These are phyloP conservation scores for Paraurostyla sp. DNA, from an alignment of 73 alveolate genomes.

Conservation along the genomic window DNA sequence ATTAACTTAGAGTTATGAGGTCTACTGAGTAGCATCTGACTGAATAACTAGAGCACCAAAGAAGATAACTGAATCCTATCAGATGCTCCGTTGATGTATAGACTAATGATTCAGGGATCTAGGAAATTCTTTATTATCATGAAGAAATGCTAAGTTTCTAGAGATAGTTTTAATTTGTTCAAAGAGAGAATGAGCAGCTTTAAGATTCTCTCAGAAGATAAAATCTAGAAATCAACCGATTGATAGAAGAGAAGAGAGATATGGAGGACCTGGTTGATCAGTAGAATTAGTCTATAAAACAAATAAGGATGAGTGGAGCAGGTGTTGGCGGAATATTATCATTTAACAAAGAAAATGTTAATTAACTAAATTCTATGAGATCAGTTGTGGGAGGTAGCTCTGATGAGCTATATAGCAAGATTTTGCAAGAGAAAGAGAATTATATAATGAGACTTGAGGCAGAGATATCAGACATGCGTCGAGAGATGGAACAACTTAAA, in stretches of 20 bases:
- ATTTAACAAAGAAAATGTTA: neutral
- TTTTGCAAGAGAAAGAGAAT: slow-evolving; percentile 38
- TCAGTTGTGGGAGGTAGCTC: neutral
- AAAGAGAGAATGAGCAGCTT: slow-evolving; percentile 1
- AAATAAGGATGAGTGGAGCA: neutral
- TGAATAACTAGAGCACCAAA: neutral
- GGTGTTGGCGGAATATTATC: neutral
- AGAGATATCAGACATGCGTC: neutral
- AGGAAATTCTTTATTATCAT: neutral
- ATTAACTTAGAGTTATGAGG: neutral
- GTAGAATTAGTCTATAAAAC: slow-evolving; percentile 3
- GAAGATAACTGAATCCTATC: neutral
- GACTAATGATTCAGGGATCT: slow-evolving; percentile 33
- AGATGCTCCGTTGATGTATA: neutral
- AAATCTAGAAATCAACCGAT: neutral
- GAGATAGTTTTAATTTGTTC: too few species aligned
- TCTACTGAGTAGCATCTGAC: neutral
- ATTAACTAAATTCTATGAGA: neutral
- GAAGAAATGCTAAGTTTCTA: neutral
- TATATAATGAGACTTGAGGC: slow-evolving; percentile 19
- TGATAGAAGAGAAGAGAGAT: slow-evolving; percentile 32
- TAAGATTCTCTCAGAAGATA: slow-evolving; percentile 1
- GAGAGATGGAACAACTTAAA: neutral
- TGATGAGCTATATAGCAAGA: neutral
- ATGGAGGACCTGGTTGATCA: slow-evolving; percentile 35